Base-by-base conservation (phyloP, 345 rosid genomes). In the Eucalyptus dawsonii region DNA sequence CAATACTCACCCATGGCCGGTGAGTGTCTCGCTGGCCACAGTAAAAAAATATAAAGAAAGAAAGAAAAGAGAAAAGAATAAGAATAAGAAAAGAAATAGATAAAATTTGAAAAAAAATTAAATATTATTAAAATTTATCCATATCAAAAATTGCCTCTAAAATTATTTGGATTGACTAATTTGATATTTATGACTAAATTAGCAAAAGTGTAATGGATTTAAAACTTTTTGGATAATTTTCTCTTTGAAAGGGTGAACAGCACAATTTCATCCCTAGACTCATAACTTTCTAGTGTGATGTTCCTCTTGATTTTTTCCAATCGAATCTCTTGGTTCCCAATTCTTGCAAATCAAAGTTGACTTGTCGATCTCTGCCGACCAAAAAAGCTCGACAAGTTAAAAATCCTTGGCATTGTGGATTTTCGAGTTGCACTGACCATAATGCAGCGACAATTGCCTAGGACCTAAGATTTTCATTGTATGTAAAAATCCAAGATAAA, bases 31-130 rank as follows among this genome's bases (percentile, higher is more conserved):
- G 5, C 31, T 2, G 31, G 69, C 69, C 69, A 27, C 7, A 62
- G 8, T 12, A 27, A 6, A 13, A 60, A 12, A 2, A 60, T 1
- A 21, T 1, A 7, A 17, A 51, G 3, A 7, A 51, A 50, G 1
- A 60, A 60, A 27, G 3, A 60, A 27, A 60, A 27, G 8, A 27
- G 3, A 27, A 60, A 25, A 60, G 29, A 56, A 54, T 4, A 51
- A 53, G 4, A 53, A 53, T 3, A 53, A 27, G 25, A 60, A 60
- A 25, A 60, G 1, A 56, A 56, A 21, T 27, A 11, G 1, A 60
- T 56, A 27, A 27, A 56, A 9, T 1, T 22, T 60, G 1, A 1
- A 58, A 27, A 27, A 1, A 11, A 5, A 62, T 29, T 6, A 62
- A 12, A 62, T 6, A 13, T 62, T 62, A 29, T 27, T 6, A 62